These are phyloP conservation scores for Aegilops bicornis DNA, from an alignment of 176 grass and related monocot species.

Conservation along the genomic window DNA sequence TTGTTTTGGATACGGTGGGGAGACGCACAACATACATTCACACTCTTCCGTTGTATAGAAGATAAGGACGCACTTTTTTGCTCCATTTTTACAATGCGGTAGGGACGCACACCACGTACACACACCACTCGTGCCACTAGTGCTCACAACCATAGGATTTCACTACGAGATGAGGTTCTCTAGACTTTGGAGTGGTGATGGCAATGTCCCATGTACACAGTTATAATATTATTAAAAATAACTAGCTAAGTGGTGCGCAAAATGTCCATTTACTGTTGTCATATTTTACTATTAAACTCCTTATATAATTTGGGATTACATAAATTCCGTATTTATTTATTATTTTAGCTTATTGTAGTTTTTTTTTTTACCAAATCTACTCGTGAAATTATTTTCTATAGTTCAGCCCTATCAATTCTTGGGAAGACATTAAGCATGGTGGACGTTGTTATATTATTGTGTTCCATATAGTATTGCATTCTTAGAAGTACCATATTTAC, in stretches of 20 bases:
- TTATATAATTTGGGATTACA: not conserved
- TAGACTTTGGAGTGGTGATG: not conserved
- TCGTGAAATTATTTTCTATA: not conserved
- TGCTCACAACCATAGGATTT: not conserved
- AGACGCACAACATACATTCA: not conserved
- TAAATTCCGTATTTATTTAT: not conserved
- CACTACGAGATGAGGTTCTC: not conserved
- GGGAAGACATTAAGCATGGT: not conserved
- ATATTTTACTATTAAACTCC: not conserved
- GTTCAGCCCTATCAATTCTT: not conserved
- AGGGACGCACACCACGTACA: not conserved
- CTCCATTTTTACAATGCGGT: not conserved
- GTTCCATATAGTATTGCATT: no score
- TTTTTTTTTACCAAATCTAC: not conserved
- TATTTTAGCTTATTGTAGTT: not conserved
- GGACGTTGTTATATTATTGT: not conserved
- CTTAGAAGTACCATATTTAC: not conserved
- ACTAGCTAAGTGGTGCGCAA: not conserved
- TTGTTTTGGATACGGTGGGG: not conserved
- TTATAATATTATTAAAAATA: not conserved
- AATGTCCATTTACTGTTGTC: not conserved
- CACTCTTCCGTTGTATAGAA: not conserved
- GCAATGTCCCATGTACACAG: not conserved
- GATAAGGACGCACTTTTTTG: no score
- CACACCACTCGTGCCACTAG: not conserved